Evolutionary conservation across 1,139 yeast species (phyloP), one percentile per base, ranked within the genome.

Genomic region (Nakaseomyces nivariensis): DNA sequence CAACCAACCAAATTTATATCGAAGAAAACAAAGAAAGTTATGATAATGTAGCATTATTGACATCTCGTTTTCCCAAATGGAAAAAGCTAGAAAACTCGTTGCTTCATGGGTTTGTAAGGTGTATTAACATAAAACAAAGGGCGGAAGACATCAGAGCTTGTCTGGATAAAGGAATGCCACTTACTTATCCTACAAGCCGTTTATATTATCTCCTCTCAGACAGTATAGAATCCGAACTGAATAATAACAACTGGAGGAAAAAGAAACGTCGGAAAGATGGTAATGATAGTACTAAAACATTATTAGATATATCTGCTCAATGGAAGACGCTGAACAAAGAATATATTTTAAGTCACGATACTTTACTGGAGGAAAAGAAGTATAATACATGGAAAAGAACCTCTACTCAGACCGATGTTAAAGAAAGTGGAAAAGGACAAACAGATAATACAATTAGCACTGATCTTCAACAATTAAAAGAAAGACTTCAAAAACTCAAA

Each of bases 1-100:
- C 42, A 24, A 38, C 42, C 6, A 13, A 38, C 13, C 11, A 25
- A 11, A 25, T 38, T 8, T 38, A 38, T 25, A 5, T 24, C 7
- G 22, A 38, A 6, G 17, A 9, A 17, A 25, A 11, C 11, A 26
- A 38, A 38, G 46, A 46, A 11, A 38, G 47, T 4, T 52, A 52
- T 42, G 46, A 49, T 13, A 29, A 32, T 13, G 44, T 46, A 36
- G 13, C 43, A 7, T 17, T 34, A 10, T 32, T 52, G 27, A 47
- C 37, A 22, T 42, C 36, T n/a, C 48, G 37, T 24, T 52, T 48
- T 31, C 36, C 50, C 26, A 47, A 22, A 22, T 53, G 56, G 56
- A 46, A 43, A 34, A 46, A 33, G 11, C 47, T 53, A 37, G 49
- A 50, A 44, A 45, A 37, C 26, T 13, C 24, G 1, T 7, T 41